phyloP scores from a whole-genome alignment of 2,329 filamentous ascomycete genomes.

The Cytospora leucostoma region DNA sequence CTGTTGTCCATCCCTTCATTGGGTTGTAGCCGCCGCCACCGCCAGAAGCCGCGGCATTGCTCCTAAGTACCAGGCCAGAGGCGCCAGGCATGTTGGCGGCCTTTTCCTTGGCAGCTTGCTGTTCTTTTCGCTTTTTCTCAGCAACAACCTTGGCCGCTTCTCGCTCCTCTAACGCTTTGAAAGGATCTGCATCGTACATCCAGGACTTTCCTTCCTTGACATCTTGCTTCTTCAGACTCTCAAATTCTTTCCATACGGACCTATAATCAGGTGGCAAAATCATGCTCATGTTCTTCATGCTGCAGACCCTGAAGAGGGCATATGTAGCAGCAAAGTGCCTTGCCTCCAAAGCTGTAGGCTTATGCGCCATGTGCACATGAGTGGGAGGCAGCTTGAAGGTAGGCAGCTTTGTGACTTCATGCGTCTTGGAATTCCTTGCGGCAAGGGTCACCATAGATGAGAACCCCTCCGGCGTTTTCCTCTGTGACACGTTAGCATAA shows the following conservation, averaged over 20 bases:
- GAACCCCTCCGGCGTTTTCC: conserved; percentile 71
- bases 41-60: conserved; percentile 40
- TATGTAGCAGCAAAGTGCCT: conserved; percentile 93
- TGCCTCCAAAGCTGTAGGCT: conserved; percentile 83
- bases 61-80: conserved; percentile 56
- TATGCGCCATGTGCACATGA: conserved; percentile 73
- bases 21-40: conserved; percentile 43
- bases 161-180: conserved; percentile 75
- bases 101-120: conserved; percentile 67
- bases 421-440: conserved; percentile 77
- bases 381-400: conserved; percentile 78
- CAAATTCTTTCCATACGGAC: conserved; percentile 89
- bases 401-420: conserved; percentile 72
- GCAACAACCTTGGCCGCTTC: conserved; percentile 74
- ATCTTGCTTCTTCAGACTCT: conserved; percentile 78
- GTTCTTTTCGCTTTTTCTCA: conserved; percentile 78
- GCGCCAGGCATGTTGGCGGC: conserved; percentile 64
- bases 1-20: conserved; percentile 78
- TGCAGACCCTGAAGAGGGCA: conserved; percentile 86
- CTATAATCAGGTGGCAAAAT: conserved; percentile 90
- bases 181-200: conserved; percentile 96
- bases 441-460: conserved; percentile 81
- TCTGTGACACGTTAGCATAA: conserved; percentile 38
- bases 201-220: conserved; percentile 76
- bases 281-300: conserved; percentile 94